Evolutionary conservation across 2,329 filamentous ascomycete species (phyloP), one percentile per base, ranked within the genome.

Genomic region (Exserohilum rostratum): DNA sequence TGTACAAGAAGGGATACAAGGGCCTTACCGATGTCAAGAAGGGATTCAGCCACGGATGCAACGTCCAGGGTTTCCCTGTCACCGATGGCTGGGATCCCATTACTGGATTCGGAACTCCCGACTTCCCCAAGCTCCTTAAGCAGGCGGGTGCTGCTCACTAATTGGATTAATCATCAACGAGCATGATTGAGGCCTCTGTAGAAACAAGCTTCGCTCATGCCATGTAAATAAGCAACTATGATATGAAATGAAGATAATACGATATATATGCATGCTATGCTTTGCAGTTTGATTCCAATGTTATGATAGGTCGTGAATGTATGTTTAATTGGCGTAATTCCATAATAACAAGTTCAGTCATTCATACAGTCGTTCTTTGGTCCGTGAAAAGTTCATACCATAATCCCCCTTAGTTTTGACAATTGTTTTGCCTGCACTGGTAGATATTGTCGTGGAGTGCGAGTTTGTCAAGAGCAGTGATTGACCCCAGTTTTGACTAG

Each of bases 1-100:
- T 87, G 5, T 87, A 87, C 65, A 73, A 72, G 10, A 65, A 70
- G 42, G 80, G 79, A 4, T 78, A 77, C 50, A 69, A 75, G 56
- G 82, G 75, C 0, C 72, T 86, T 15, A 83, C 74, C 0, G 84
- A 86, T 59, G 78, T 72, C 61, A 75, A 61, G 27, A 68, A 68
- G 34, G 78, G 78, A 1, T 69, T 62, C 5, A 70, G 67, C 5
- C 59, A 67, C 17, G 78, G 78, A 0, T 80, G 78, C 52, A 72
- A 72, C 39, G 70, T 69, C 1, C 58, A 71, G 30, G 75, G 72
- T 0, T 76, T 77, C 48, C 71, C 71, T 2, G 69, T 65, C 3
- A 64, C 64, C 0, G 52, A 68, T 39, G 73, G 74, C 9, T 77
- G 74, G 74, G 74, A 76, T 56, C 70, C 74, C 0, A 58, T 75